Evolutionary conservation across 2,329 filamentous ascomycete genomes (phyloP), one percentile per base, ranked within the genome.

Genomic region (Sarocladium brachiariae): DNA sequence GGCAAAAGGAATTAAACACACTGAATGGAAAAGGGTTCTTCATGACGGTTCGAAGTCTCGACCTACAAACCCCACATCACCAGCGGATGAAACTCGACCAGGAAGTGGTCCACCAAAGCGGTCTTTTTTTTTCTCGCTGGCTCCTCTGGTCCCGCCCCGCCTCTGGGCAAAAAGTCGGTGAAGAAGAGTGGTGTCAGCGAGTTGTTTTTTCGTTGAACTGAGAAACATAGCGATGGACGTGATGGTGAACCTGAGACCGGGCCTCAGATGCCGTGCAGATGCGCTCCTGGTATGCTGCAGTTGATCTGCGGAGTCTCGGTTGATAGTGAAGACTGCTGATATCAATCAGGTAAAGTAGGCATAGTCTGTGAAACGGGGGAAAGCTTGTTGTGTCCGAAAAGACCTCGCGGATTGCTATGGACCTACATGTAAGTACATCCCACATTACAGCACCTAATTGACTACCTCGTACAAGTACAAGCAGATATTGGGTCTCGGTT

Each of bases 111-210:
- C 43, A 47, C 43, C 25, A 47, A 30, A 47, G 43, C 43, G 43
- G 25, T 25, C 43, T 47, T 47, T 47, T 45, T 30, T 45, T 41
- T 39, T 39, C 13, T 39, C 18, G 39, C 39, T 27, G 39, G 39
- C 10, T n/a, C 24, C n/a, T 30, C n/a, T 47, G 43, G 25, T 14
- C 43, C 16, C 43, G 19, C 43, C 43, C 43, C 43, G 13, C 27
- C 27, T 43, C 21, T 27, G 21, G 43, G 31, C 43, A 23, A 47
- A 47, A 47, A 47, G 43, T 47, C 43, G 43, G 43, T 47, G 43
- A 47, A 47, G 43, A 33, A 25, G 9, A 33, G 25, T n/a, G n/a
- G 43, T 24, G 39, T 24, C 14, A 30, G 39, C 39, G 23, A 45
- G 39, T 30, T 24, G 39, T 25, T 45, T 45, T 45, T 24, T 45